These are phyloP conservation scores for Aurantiochytrium sp. DNA, from an alignment of 108 stramenopile species.

Conservation along the genomic window DNA sequence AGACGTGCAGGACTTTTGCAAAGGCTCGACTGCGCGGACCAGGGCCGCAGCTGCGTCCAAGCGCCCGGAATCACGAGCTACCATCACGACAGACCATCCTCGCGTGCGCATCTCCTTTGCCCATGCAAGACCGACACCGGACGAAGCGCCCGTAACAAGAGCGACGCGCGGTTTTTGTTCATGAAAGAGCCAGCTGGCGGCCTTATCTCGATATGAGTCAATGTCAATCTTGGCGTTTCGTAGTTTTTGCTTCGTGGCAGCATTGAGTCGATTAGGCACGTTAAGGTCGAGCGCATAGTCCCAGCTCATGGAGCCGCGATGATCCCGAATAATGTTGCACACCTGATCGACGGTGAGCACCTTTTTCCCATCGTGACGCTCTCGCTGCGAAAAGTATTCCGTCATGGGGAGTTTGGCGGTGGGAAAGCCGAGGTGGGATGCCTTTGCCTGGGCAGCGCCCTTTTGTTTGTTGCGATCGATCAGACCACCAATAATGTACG, in stretches of 20 bases:
- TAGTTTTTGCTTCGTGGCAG: not conserved
- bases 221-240: not conserved
- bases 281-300: not conserved
- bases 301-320: not conserved
- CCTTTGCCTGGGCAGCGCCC: not conserved
- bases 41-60: not conserved
- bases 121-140: not conserved
- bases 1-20: not conserved
- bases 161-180: not conserved
- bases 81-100: slow-evolving; percentile 1
- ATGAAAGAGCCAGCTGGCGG: not conserved
- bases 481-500: not conserved
- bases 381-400: not conserved
- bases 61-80: not conserved
- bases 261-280: not conserved
- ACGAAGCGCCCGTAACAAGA: not conserved
- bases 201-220: not conserved
- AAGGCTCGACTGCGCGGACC: not conserved
- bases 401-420: not conserved
- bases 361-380: not conserved
- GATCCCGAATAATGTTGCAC: not conserved
- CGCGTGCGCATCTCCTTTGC: not conserved
- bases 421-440: not conserved
- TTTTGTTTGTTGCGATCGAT: not conserved
- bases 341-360: not conserved